Evolutionary conservation across 2,329 filamentous ascomycete genomes (phyloP).

Genomic region (Diaporthe longicolla): DNA sequence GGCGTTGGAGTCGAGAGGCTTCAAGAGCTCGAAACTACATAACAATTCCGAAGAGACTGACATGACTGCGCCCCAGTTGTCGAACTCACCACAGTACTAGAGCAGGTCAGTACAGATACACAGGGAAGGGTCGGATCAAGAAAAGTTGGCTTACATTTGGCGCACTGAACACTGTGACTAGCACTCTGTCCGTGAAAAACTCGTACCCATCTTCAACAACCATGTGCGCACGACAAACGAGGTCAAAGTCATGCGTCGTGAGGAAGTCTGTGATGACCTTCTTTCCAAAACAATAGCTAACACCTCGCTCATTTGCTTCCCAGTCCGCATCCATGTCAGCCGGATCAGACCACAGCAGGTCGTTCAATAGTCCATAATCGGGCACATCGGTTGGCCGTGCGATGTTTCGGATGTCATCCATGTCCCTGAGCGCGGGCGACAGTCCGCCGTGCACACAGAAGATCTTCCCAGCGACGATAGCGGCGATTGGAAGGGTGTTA

Average conservation of each 20-base stretch:
- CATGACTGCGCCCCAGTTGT: conserved; percentile 99
- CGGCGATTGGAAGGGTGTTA: conserved; percentile 93
- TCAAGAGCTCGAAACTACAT: conserved; percentile 96
- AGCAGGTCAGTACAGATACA: conserved; percentile 45
- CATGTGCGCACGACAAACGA: conserved; percentile 98
- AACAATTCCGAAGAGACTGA: conserved; percentile 93
- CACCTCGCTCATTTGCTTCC: conserved; percentile 96
- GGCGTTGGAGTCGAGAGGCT: conserved; percentile 94
- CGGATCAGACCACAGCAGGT: conserved; percentile 96
- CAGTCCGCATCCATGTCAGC: conserved; percentile 98
- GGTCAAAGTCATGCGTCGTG: conserved; percentile 93
- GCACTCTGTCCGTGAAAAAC: conserved; percentile 94
- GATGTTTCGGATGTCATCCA: conserved; percentile 98
- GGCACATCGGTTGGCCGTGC: conserved; percentile 96
- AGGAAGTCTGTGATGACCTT: conserved; percentile 98
- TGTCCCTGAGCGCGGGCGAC: conserved; percentile 91
- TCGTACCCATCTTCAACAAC: conserved; percentile 99
- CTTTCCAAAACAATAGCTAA: conserved; percentile 98
- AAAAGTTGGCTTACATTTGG: conserved; percentile 82
- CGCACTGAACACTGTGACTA: conserved; percentile 97
- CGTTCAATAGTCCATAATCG: conserved; percentile 95
- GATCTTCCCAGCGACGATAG: conserved; percentile 98
- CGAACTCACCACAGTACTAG: conserved; percentile 97
- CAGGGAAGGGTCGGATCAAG: background rate
- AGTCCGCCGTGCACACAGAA: conserved; percentile 97